Evolutionary conservation across 2,329 filamentous ascomycete genomes (phyloP).

Genomic region (Aspergillus fumigatus): DNA sequence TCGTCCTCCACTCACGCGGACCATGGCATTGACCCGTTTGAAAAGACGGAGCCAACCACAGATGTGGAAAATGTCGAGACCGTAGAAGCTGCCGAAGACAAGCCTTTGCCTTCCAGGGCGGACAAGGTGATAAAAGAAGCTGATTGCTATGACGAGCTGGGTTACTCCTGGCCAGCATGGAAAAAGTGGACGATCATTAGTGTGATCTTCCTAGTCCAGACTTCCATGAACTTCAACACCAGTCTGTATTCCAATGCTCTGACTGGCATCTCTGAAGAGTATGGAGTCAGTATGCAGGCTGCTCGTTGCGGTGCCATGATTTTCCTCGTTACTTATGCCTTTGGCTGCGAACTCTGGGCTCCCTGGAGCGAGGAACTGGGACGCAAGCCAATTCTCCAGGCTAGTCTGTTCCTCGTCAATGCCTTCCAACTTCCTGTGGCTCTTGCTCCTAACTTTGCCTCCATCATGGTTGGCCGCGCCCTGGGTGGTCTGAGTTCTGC

Average conservation of each 20-base stretch:
- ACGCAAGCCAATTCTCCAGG: slow-evolving; percentile 69
- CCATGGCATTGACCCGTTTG: slow-evolving; percentile 16
- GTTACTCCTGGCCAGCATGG: slow-evolving; percentile 55
- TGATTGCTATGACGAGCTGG: slow-evolving; percentile 63
- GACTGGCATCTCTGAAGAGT: slow-evolving; percentile 61
- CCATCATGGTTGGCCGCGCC: slow-evolving; percentile 65
- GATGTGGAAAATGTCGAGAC: slow-evolving; percentile 21
- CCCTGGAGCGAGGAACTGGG: slow-evolving; percentile 83
- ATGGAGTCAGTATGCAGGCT: slow-evolving; percentile 62
- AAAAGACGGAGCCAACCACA: slow-evolving; percentile 22
- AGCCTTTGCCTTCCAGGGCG: too few relatives aligned
- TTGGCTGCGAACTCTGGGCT: slow-evolving; percentile 84
- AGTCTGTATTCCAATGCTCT: slow-evolving; percentile 68
- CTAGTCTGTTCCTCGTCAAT: slow-evolving; percentile 70
- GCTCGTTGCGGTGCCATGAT: slow-evolving; percentile 71
- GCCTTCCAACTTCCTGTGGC: slow-evolving; percentile 70
- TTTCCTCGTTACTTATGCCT: slow-evolving; percentile 75
- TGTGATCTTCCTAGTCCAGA: slow-evolving; percentile 70
- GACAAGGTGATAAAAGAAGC: slow-evolving; percentile 41
- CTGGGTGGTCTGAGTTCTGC: slow-evolving; percentile 67
- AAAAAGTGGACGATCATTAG: slow-evolving; percentile 70
- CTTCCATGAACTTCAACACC: slow-evolving; percentile 76
- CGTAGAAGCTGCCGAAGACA: too few relatives aligned
- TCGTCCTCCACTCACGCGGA: slow-evolving; percentile 31
- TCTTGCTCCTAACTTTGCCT: slow-evolving; percentile 67